Evolutionary conservation across 2,329 filamentous ascomycete species (phyloP), one percentile per base, ranked within the genome.

Genomic region (Aspergillus persii): DNA sequence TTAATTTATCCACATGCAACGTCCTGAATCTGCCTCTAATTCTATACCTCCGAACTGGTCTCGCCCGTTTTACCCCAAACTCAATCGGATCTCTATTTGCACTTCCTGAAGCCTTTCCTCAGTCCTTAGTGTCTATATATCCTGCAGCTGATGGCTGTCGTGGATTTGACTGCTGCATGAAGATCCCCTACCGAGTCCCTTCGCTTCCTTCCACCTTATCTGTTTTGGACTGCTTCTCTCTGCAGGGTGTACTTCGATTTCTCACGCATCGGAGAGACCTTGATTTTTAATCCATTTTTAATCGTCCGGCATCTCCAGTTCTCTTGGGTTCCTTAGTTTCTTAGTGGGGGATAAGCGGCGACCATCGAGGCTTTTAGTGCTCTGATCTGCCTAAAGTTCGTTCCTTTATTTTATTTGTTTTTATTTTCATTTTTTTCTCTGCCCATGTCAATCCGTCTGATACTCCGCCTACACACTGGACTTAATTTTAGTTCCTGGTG

Each of bases 101-200:
- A 50, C 58, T 66, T 67, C 64, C 62, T 63, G 64, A 66, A 66
- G 51, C 50, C 56, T 59, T 65, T 30, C 12, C 56, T 26, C 58
- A 46, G 59, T 60, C 44, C 54, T 47, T 41, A 39, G n/a, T 55
- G 50, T 27, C 48, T 60, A 58, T 60, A 61, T 61, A 57, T 54
- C 26, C 54, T 57, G 41, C 48, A 60, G 49, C 53, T 53, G 60
- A 62, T 65, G 59, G 62, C 58, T 60, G 60, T 59, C 46, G 51
- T 56, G 56, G 52, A 50, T 51, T 58, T 57, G 39, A 27, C 11
- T 47, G 6, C 18, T 47, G 23, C 44, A 47, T 47, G 12, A 23
- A 47, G 18, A 23, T 27, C 9, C 18, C 8, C 36, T 41, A 15
- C 4, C 18, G 18, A 47, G 26, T 23, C 18, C 18, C 18, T 23